These are phyloP conservation scores for Globisporangium camurandrum DNA, from an alignment of 352 stramenopile species.

Conservation along the genomic window DNA sequence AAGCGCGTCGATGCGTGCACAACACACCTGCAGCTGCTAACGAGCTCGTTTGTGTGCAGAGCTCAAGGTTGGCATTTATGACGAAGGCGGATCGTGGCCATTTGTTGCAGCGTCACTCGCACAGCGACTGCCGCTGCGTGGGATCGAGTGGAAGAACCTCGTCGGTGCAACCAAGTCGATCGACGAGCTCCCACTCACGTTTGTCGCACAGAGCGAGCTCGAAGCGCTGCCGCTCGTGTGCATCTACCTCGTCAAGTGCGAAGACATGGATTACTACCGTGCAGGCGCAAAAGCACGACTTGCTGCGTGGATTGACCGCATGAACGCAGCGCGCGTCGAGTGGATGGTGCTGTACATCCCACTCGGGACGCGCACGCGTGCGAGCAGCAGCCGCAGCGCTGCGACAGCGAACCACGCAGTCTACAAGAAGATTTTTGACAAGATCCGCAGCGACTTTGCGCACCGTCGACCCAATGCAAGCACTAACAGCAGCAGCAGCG, in stretches of 20 bases:
- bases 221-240: slow-evolving; percentile 38
- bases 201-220: slow-evolving; percentile 21
- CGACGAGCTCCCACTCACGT: slow-evolving; percentile 33
- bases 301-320: slow-evolving; percentile 55
- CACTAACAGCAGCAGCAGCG: background rate
- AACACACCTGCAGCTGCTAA: background rate
- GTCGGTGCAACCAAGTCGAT: slow-evolving; percentile 37
- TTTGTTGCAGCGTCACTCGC: slow-evolving; percentile 60
- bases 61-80: slow-evolving; percentile 59
- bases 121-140: slow-evolving; percentile 56
- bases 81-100: slow-evolving; percentile 76
- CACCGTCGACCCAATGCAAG: slow-evolving; percentile 24
- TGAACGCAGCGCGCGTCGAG: slow-evolving; percentile 56
- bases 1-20: background rate
- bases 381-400: slow-evolving; percentile 19
- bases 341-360: slow-evolving; percentile 85
- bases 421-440: slow-evolving; percentile 80
- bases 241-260: slow-evolving; percentile 80
- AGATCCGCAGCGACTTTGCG: slow-evolving; percentile 52
- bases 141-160: slow-evolving; percentile 79
- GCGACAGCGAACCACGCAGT: slow-evolving; percentile 22
- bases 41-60: slow-evolving; percentile 12
- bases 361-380: slow-evolving; percentile 51
- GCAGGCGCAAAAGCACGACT: slow-evolving; percentile 36
- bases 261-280: slow-evolving; percentile 75